Evolutionary conservation across 1,139 yeast species (phyloP), one percentile per base, ranked within the genome.

Genomic region (Blastobotrys capitulatus): DNA sequence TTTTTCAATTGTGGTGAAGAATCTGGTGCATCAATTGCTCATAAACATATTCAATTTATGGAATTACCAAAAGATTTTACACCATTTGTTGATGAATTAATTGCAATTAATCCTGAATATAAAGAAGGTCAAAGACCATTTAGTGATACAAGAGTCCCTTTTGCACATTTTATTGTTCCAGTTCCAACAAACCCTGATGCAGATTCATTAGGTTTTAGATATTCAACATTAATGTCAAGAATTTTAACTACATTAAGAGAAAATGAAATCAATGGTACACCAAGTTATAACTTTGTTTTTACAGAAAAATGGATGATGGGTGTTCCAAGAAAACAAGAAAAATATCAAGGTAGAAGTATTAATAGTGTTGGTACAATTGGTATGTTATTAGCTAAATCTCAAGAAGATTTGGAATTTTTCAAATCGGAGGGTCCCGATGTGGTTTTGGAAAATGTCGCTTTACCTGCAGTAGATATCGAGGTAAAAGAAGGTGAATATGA

Each of bases 21-120:
- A 59, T 82, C 95, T 57, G 98, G 97, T 1, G 96, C 96, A 8
- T 87, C 96, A 0, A 94, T 89, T 60, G 84, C 88, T 44, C 98
- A 92, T 69, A 87, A 87, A 61, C 98, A 92, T 68, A 68, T 90
- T 53, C 98, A 92, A 67, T 82, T 90, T 65, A 72, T 92, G 76
- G 75, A 80, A 34, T 69, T 86, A 41, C 95, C 96, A 2, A 65
- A 68, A 10, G 54, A 52, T 16, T 83, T 81, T 62, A 66, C 64
- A 1, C 77, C 87, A 2, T 83, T 77, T 64, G 86, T 89, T 38
- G 86, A 82, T 47, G 59, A 62, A 1, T 64, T 86, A 39, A 74
- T 80, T 22, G 63, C 64, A 12, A 50, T 46, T 74, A 72, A 10
- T 73, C 78, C 42, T 79, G 32, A 74, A 65, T 58, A 65, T 70